Evolutionary conservation across 139 green algal genomes (phyloP).

Genomic region (Micromonas pusilla): DNA sequence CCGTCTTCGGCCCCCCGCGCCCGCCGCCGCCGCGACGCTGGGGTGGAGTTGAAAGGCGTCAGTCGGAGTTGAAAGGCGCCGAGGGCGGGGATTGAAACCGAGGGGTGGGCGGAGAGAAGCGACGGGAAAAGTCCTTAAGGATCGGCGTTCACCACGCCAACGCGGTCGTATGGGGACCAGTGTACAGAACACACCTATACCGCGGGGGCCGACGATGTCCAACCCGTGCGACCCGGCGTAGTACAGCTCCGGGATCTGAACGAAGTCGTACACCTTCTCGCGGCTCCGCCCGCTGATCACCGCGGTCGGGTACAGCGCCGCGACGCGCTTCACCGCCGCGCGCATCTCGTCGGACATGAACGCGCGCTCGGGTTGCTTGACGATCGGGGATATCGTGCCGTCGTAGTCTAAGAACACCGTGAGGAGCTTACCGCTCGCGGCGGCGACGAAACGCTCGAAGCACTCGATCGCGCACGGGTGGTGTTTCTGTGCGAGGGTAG

Average conservation of each 20-base stretch:
- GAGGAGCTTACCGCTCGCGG: slow-evolving; percentile 67
- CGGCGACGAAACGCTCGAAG: slow-evolving; percentile 9
- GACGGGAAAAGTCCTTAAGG: no score
- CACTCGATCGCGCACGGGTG: slow-evolving; percentile 10
- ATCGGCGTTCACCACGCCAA: no score
- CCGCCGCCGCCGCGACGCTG: no score
- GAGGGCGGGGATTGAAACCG: no score
- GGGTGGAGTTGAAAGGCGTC: no score
- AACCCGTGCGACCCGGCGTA: slow-evolving; percentile 96
- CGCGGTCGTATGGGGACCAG: no score
- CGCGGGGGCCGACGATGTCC: slow-evolving; percentile 90
- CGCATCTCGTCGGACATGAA: slow-evolving; percentile 79
- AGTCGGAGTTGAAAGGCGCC: no score
- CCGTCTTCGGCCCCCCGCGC: no score
- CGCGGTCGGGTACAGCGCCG: slow-evolving; percentile 78
- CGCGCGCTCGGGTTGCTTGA: slow-evolving; percentile 84
- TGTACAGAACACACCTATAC: no score
- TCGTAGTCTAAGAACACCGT: slow-evolving; percentile 96
- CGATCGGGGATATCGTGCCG: slow-evolving; percentile 94
- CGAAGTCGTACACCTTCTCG: slow-evolving; percentile 89
- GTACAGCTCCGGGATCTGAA: slow-evolving; percentile 85
- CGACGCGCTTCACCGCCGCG: slow-evolving; percentile 59
- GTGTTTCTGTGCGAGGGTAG: background rate
- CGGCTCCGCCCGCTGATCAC: slow-evolving; percentile 87
- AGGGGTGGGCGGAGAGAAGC: no score